Percentiles rank a stretch among this genome's conserved stretches.
These are phyloP conservation scores for Avena eriantha DNA, from an alignment of 176 grass and related monocot species.

Conservation along the genomic window DNA sequence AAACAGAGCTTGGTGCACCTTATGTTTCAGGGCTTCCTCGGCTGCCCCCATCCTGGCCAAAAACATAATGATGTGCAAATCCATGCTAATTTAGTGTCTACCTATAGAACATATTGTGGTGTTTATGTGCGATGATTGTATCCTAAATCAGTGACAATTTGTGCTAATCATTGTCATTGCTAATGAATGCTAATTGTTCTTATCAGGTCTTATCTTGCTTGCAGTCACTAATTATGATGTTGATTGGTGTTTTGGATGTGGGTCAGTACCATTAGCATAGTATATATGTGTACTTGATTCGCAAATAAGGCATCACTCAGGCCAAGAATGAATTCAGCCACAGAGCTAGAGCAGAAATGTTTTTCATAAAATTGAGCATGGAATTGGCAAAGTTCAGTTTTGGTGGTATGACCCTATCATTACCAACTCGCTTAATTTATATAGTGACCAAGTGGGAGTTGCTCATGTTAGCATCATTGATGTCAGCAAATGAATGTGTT, in stretches of 20 bases:
- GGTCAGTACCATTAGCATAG: background rate
- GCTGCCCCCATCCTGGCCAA: background rate
- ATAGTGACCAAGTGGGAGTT: background rate
- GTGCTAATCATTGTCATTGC: background rate
- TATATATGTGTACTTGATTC: background rate
- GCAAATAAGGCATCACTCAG: background rate
- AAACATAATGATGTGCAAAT: background rate
- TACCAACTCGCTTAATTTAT: background rate
- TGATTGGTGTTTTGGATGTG: background rate
- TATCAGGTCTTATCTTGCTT: background rate
- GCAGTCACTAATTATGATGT: background rate
- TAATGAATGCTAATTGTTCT: background rate
- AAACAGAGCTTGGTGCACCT: background rate
- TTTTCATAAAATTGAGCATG: no score
- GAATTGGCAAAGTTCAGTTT: no score
- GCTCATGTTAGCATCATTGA: slow-evolving; percentile 13
- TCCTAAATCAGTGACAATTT: background rate
- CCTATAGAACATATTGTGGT: background rate
- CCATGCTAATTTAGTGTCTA: background rate
- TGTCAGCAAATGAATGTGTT: background rate
- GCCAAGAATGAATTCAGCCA: background rate
- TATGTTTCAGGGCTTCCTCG: background rate
- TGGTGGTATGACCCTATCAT: background rate
- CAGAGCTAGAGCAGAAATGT: background rate
- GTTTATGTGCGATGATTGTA: background rate